Percentiles rank a stretch among this genome's conserved stretches.
Conservation (phyloP, 306 rosid genomes). For the Calophaca sinica region DNA sequence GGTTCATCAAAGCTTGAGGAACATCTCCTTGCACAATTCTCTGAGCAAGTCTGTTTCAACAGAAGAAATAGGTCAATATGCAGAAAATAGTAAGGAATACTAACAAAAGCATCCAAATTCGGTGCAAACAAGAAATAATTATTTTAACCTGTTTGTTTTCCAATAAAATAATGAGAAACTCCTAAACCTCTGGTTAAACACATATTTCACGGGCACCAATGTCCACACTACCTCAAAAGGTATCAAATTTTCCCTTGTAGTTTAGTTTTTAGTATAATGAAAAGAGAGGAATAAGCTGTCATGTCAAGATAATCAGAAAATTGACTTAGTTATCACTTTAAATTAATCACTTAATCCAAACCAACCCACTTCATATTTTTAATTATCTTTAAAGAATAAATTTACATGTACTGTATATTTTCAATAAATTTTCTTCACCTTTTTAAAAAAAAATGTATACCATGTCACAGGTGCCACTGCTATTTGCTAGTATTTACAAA, state of each 20-base stretch:
- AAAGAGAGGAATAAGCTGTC: background rate
- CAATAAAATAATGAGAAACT: slow-evolving; percentile 11
- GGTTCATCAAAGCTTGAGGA: slow-evolving; percentile 96
- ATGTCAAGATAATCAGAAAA: background rate
- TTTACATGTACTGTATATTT: background rate
- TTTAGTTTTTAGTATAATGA: background rate
- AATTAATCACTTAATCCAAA: background rate
- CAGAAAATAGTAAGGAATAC: slow-evolving; percentile 2
- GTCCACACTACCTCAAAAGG: background rate
- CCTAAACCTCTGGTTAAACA: background rate
- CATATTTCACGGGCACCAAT: background rate
- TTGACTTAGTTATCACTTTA: background rate
- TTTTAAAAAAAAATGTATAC: background rate
- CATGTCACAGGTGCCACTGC: background rate
- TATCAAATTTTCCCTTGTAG: background rate
- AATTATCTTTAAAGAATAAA: background rate
- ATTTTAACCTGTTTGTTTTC: slow-evolving; percentile 9
- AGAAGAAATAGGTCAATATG: slow-evolving; percentile 24
- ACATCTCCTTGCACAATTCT: slow-evolving; percentile 97
- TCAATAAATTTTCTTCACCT: background rate
- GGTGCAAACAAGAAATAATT: slow-evolving; percentile 21
- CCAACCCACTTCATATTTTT: background rate
- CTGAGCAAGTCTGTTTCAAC: slow-evolving; percentile 88
- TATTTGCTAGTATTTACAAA: background rate
- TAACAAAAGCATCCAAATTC: slow-evolving; percentile 27